phyloP scores from a whole-genome alignment of 2,329 filamentous ascomycete species.

The Zasmidium angulare region DNA sequence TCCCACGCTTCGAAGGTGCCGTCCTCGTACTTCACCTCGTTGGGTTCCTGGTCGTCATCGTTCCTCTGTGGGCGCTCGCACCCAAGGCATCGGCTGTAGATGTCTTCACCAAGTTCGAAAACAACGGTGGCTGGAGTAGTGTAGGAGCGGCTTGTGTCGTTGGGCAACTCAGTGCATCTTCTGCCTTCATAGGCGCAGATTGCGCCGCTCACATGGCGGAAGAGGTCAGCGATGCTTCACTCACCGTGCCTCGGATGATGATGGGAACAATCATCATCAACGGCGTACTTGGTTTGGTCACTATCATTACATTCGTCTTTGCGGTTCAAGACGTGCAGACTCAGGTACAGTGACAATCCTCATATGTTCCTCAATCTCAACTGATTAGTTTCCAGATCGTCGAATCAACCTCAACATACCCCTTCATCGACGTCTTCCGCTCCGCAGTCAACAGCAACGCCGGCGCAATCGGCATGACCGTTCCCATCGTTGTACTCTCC shows the following conservation, averaged over 20 bases:
- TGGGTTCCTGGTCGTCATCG: conserved; percentile 25
- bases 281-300: conserved; percentile 18
- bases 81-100: conserved; percentile 29
- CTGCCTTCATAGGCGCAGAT: conserved; percentile 24
- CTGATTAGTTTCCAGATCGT: conserved; percentile 1
- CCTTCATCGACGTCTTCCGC: conserved; percentile 28
- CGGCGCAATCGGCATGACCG: conserved; percentile 21
- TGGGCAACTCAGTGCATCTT: background rate
- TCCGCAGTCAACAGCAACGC: conserved; percentile 22
- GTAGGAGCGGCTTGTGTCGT: conserved; percentile 7
- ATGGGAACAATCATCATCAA: conserved; percentile 24
- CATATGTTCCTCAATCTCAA: background rate
- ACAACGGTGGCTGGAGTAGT: conserved; percentile 17
- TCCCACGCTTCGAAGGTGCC: conserved; percentile 40
- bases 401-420: conserved; percentile 13
- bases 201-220: conserved; percentile 31
- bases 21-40: conserved; percentile 30
- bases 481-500: conserved; percentile 22
- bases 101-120: conserved; percentile 30
- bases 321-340: conserved; percentile 16
- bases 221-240: conserved; percentile 29
- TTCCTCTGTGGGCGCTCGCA: conserved; percentile 10
- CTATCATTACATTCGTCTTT: conserved; percentile 26
- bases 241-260: conserved; percentile 30
- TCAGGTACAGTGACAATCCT: background rate